A percentile compares a stretch with the other conserved stretches of the same genome.
Conservation (phyloP, 129 eudicot species). For the Saussurea involucrata region DNA sequence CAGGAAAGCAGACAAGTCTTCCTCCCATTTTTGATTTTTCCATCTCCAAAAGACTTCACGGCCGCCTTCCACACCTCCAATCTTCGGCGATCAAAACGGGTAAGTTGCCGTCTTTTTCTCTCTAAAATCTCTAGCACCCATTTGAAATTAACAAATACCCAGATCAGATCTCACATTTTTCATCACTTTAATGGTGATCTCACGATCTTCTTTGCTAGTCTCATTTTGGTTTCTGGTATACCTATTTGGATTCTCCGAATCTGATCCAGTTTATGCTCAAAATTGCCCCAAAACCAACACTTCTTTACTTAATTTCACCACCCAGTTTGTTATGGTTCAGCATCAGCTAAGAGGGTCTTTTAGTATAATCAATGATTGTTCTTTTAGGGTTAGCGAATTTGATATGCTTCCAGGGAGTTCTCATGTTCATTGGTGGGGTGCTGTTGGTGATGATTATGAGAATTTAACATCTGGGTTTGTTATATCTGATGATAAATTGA, state of each 20-base stretch:
- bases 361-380: constrained; percentile 66
- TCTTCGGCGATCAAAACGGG: constrained; percentile 25
- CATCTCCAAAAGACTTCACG: constrained; percentile 8
- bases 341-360: constrained; percentile 83
- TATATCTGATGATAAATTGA: constrained; percentile 59
- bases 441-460: constrained; percentile 56
- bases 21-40: constrained; percentile 6
- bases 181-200: constrained; percentile 10
- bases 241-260: constrained; percentile 18
- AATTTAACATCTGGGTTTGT: constrained; percentile 81
- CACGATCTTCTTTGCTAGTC: constrained; percentile 12
- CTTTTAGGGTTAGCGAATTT: constrained; percentile 78
- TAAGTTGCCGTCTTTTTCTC: constrained; percentile 1
- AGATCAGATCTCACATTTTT: constrained; percentile 32
- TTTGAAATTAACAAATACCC: constrained; percentile 10
- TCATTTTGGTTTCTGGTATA: constrained; percentile 19
- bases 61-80: constrained; percentile 13
- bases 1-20: constrained; percentile 29
- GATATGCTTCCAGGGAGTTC: constrained; percentile 82
- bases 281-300: constrained; percentile 51
- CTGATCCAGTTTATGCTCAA: constrained; percentile 21
- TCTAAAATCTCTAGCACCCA: not conserved
- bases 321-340: constrained; percentile 77
- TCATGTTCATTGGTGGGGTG: constrained; percentile 98
- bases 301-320: constrained; percentile 47